Evolutionary conservation across 345 rosid genomes (phyloP).

Genomic region (Erucastrum elatum): DNA sequence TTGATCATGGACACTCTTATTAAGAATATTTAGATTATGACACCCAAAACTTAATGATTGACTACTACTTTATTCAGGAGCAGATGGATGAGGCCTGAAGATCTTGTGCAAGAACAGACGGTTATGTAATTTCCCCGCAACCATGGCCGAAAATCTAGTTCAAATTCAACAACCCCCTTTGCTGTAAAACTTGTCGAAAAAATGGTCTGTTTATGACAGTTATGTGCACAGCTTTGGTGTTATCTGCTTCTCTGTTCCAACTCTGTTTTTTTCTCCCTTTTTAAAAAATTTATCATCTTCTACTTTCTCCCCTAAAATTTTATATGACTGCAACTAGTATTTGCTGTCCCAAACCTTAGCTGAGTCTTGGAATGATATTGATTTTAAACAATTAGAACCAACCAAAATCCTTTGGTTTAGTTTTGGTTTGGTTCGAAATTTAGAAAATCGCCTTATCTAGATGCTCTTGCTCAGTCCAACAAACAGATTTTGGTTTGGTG

Average conservation of each 20-base stretch:
- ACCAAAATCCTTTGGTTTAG: not conserved
- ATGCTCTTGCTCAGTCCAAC: not conserved
- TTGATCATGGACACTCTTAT: constrained; percentile 4
- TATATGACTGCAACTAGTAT: not conserved
- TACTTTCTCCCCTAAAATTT: not conserved
- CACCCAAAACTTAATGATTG: constrained; percentile 15
- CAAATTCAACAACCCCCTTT: constrained; percentile 6
- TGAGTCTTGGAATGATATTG: constrained; percentile 14
- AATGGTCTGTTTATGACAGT: constrained; percentile 11
- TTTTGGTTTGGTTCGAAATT: not conserved
- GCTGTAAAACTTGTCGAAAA: constrained; percentile 38
- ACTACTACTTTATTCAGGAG: constrained; percentile 43
- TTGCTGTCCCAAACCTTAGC: constrained; percentile 1
- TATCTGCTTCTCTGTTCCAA: constrained; percentile 30
- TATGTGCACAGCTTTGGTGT: constrained; percentile 40
- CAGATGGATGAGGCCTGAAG: constrained; percentile 53
- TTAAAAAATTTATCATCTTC: not conserved
- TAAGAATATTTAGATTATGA: not conserved
- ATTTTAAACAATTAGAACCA: not conserved
- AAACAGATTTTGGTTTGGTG: not conserved
- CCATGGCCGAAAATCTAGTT: constrained; percentile 10
- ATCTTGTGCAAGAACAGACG: constrained; percentile 17
- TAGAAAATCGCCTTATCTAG: not conserved
- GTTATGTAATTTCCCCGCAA: constrained; percentile 20
- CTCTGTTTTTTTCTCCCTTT: constrained; percentile 3